Percentiles rank a stretch among this genome's conserved stretches.
Evolutionary conservation across 352 stramenopile species (phyloP).

Genomic region (Phytophthora cactorum): DNA sequence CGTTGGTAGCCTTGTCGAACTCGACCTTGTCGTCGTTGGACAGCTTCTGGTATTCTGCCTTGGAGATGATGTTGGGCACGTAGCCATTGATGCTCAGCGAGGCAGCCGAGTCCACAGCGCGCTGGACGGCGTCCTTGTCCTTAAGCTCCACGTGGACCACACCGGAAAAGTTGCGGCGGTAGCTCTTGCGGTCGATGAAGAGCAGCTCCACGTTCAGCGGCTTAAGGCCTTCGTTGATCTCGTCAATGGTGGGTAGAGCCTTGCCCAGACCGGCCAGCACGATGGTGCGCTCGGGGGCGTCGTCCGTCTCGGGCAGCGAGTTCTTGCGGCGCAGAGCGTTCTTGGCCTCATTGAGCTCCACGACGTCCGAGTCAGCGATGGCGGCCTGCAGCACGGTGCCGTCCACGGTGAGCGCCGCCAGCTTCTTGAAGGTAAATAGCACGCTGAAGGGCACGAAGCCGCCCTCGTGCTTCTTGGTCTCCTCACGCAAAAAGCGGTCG

Average conservation of each 20-base stretch:
- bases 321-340: constrained; percentile 81
- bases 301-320: constrained; percentile 66
- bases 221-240: constrained; percentile 75
- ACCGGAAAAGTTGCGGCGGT: constrained; percentile 74
- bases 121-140: constrained; percentile 57
- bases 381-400: constrained; percentile 67
- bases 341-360: constrained; percentile 84
- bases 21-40: constrained; percentile 75
- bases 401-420: constrained; percentile 85
- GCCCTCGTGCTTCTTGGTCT: constrained; percentile 84
- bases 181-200: constrained; percentile 78
- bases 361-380: constrained; percentile 73
- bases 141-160: constrained; percentile 82
- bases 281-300: constrained; percentile 65
- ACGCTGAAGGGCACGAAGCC: constrained; percentile 88
- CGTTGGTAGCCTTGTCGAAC: constrained; percentile 84
- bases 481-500: constrained; percentile 89
- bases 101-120: constrained; percentile 53
- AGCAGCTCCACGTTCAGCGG: constrained; percentile 64
- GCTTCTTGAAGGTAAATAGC: constrained; percentile 93
- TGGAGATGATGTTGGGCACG: constrained; percentile 58
- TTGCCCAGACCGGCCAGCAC: constrained; percentile 76
- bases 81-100: constrained; percentile 67
- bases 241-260: constrained; percentile 72
- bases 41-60: constrained; percentile 67